A percentile compares a stretch with the other conserved stretches of the same genome.
Conservation (phyloP, 164 flowering plant genomes). For the grape (Vitis vinifera) region ASM3070453v1 NC_081813.1:23719001-23719500, state of each 20-base stretch:
- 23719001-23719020: slow-evolving; percentile 57
- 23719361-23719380: slow-evolving; percentile 41
- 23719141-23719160: too few species aligned
- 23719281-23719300: slow-evolving; percentile 76
- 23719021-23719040: slow-evolving; percentile 51
- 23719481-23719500: slow-evolving; percentile 60
- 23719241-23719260: slow-evolving; percentile 44
- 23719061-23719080: slow-evolving; percentile 61
- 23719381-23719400: slow-evolving; percentile 51
- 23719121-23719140: slow-evolving; percentile 41
- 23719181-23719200: slow-evolving; percentile 24
- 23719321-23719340: too few species aligned
- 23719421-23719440: slow-evolving; percentile 30
- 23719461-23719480: slow-evolving; percentile 52
- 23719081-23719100: slow-evolving; percentile 35
- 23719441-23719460: slow-evolving; percentile 39
- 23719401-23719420: slow-evolving; percentile 72
- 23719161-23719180: slow-evolving; percentile 5
- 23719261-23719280: slow-evolving; percentile 45
- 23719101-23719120: too few species aligned
- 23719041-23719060: slow-evolving; percentile 41
- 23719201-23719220: slow-evolving; percentile 29
- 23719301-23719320: slow-evolving; percentile 56
- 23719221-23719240: slow-evolving; percentile 50
- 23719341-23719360: too few species aligned